Conservation (phyloP, 192 early-diverging fungal species). For the Coemansia pectinata region DNA sequence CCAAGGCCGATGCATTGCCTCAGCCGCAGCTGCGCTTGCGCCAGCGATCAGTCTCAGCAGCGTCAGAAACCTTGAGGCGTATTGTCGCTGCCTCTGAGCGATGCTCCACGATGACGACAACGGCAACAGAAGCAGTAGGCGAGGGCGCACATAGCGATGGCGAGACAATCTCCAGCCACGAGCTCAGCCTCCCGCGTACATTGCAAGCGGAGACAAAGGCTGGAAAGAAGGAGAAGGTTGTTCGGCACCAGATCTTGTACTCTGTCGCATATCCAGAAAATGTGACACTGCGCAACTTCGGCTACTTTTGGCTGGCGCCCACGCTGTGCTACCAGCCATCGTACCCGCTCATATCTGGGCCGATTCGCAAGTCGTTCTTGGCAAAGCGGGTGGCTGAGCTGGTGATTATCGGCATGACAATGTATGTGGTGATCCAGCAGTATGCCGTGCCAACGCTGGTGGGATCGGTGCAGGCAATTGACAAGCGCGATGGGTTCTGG, state of each 20-base stretch:
- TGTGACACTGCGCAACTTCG: slow-evolving; percentile 60
- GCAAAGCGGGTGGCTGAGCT: slow-evolving; percentile 79
- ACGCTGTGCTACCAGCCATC: slow-evolving; percentile 87
- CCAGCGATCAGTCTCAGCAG: slow-evolving; percentile 18
- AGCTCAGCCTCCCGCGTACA: neutral
- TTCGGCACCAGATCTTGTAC: slow-evolving; percentile 51
- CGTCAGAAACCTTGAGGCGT: slow-evolving; percentile 24
- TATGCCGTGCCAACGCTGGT: slow-evolving; percentile 79
- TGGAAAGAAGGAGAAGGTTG: neutral
- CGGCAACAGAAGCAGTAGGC: neutral
- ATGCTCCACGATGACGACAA: neutral
- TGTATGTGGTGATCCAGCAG: slow-evolving; percentile 80
- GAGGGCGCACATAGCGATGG: slow-evolving; percentile 24
- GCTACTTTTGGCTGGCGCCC: slow-evolving; percentile 79
- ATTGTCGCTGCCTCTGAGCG: slow-evolving; percentile 13
- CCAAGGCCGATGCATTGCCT: slow-evolving; percentile 49
- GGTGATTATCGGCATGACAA: slow-evolving; percentile 62
- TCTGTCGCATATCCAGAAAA: slow-evolving; percentile 71
- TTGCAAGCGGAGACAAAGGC: neutral
- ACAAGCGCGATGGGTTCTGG: slow-evolving; percentile 62
- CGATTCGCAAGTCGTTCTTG: slow-evolving; percentile 73
- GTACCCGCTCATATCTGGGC: slow-evolving; percentile 65
- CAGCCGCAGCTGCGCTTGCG: slow-evolving; percentile 29
- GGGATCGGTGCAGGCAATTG: slow-evolving; percentile 73
- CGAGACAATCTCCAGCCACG: neutral